These are phyloP conservation scores for Neofusicoccum sp. DNA, from an alignment of 2,329 filamentous ascomycete species.

Conservation along the genomic window DNA sequence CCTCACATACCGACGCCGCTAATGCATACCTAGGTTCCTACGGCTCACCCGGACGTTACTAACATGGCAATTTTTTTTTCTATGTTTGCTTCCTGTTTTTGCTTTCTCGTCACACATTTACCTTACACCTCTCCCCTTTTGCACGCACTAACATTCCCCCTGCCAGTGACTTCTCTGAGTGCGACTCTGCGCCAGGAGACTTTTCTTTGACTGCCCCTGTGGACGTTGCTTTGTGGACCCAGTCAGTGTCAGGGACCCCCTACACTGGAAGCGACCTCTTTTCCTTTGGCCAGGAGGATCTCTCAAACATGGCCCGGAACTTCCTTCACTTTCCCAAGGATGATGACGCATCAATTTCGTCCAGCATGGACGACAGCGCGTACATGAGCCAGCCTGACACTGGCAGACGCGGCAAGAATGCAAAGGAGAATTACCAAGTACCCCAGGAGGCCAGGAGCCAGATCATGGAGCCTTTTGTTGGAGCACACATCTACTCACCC, in stretches of 20 bases:
- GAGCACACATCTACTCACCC: slow-evolving; percentile 36
- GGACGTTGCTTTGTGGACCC: slow-evolving; percentile 43
- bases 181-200: slow-evolving; percentile 30
- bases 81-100: slow-evolving; percentile 21
- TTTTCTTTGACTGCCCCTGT: slow-evolving; percentile 33
- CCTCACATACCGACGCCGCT: background rate
- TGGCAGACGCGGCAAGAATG: slow-evolving; percentile 29
- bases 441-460: slow-evolving; percentile 32
- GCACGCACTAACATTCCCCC: slow-evolving; percentile 33
- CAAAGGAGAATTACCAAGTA: slow-evolving; percentile 15
- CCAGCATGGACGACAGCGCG: slow-evolving; percentile 42
- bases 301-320: slow-evolving; percentile 33
- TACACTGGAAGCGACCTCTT: slow-evolving; percentile 35
- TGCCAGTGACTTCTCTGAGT: slow-evolving; percentile 41
- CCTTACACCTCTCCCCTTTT: background rate
- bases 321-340: slow-evolving; percentile 35
- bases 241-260: slow-evolving; percentile 37
- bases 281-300: slow-evolving; percentile 29
- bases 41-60: slow-evolving; percentile 21
- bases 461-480: slow-evolving; percentile 31
- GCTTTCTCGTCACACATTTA: slow-evolving; percentile 20
- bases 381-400: slow-evolving; percentile 41
- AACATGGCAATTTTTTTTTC: slow-evolving; percentile 35
- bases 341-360: slow-evolving; percentile 36
- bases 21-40: background rate